Evolutionary conservation across 441 rosid species (phyloP), one percentile per base, ranked within the genome.

Genomic region (Melastoma candidum): DNA sequence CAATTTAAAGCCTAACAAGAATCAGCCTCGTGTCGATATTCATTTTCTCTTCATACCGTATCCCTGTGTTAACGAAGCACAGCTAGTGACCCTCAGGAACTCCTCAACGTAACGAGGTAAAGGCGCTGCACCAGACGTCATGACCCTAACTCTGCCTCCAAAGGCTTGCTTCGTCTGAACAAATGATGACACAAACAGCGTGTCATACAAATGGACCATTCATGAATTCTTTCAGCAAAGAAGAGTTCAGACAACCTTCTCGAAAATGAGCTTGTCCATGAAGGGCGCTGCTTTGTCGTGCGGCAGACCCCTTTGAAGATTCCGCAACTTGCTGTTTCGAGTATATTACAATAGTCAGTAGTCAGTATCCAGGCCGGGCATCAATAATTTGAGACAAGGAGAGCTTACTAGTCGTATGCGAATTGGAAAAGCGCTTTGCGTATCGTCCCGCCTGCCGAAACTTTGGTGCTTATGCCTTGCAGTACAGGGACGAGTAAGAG

Each of bases 81-180:
- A 77, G 63, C 84, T 74, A 11, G 79, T 79, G 67, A 92, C 89
- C 72, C 95, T 72, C 51, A 87, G 36, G 55, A 92, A 87, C 71
- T 87, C 98, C 64, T 92, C 96, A 22, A 87, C 98, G 47, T 92
- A 94, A 62, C 58, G 73, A 58, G 98, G 78, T 75, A 87, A 56
- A 59, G 96, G 98, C 4, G 98, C 98, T 32, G 96, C 98, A n/a
- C 98, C 96, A 46, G 96, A 87, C 46, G 87, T 71, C 71, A 87
- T 27, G 62, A 77, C 71, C 11, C 86, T 82, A 44, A 85, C 80
- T 74, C 73, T 71, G 69, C 98, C 96, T 46, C 98, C 96, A 41
- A 85, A 62, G 57, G 84, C 85, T 63, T 69, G 87, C 59, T 82
- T 85, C 61, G 81, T 72, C 98, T 92, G 47, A 54, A 36, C 64